These are phyloP conservation scores for Debaryomyces hansenii DNA, from an alignment of 805 yeast species.

Conservation along the genomic window DNA sequence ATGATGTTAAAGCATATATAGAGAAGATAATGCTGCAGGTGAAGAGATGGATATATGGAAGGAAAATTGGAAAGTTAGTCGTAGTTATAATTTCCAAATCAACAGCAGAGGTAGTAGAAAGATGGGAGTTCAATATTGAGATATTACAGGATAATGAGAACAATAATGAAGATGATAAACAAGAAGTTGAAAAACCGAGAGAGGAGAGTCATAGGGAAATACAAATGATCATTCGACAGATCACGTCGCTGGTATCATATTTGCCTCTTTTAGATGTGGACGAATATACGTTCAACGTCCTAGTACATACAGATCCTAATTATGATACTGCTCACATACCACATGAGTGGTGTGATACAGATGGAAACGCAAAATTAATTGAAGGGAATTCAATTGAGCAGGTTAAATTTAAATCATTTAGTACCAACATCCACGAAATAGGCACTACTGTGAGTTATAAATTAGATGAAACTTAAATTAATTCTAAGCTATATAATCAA, in stretches of 20 bases:
- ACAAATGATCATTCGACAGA: slow-evolving; percentile 84
- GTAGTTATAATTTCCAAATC: slow-evolving; percentile 72
- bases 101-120: slow-evolving; percentile 67
- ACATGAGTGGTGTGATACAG: slow-evolving; percentile 78
- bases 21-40: slow-evolving; percentile 66
- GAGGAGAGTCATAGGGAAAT: slow-evolving; percentile 69
- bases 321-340: slow-evolving; percentile 57
- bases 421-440: slow-evolving; percentile 66
- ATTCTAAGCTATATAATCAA: neutral
- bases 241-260: slow-evolving; percentile 84
- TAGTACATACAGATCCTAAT: slow-evolving; percentile 74
- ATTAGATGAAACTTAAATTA: slow-evolving; percentile 16
- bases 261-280: slow-evolving; percentile 67
- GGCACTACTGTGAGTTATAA: slow-evolving; percentile 71
- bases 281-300: slow-evolving; percentile 74
- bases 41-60: slow-evolving; percentile 68
- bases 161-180: slow-evolving; percentile 8
- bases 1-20: slow-evolving; percentile 72
- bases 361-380: slow-evolving; percentile 54
- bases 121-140: slow-evolving; percentile 82
- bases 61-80: slow-evolving; percentile 65
- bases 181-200: slow-evolving; percentile 23
- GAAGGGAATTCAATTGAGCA: slow-evolving; percentile 55
- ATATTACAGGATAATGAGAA: slow-evolving; percentile 21
- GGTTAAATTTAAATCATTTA: slow-evolving; percentile 68